Evolutionary conservation across 2,329 filamentous ascomycete genomes (phyloP).

Genomic region (Canariomyces notabilis): DNA sequence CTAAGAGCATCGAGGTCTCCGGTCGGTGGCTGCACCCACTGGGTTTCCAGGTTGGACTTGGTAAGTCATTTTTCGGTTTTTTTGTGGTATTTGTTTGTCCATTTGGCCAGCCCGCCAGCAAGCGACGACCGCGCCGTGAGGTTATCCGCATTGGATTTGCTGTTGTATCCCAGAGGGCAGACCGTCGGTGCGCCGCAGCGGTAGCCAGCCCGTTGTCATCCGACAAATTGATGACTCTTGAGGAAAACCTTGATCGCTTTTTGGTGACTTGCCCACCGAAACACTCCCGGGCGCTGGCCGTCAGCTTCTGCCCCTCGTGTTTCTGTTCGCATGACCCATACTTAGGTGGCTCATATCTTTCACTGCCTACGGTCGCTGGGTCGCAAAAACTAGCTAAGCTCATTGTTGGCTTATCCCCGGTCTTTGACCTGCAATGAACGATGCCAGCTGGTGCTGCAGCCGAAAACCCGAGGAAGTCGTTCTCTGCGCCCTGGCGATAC

Average conservation of each 20-base stretch:
- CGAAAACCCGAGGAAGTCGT: slow-evolving; percentile 5
- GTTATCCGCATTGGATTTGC: slow-evolving; percentile 2
- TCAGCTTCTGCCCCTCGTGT: slow-evolving; percentile 9
- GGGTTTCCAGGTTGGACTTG: slow-evolving; percentile 7
- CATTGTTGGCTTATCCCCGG: not conserved
- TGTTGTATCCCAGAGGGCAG: not conserved
- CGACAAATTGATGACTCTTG: slow-evolving; percentile 15
- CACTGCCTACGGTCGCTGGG: slow-evolving; percentile 4
- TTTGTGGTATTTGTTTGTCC: slow-evolving; percentile 10
- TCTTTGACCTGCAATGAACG: slow-evolving; percentile 2
- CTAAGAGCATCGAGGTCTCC: too few species aligned
- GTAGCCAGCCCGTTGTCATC: slow-evolving; percentile 10
- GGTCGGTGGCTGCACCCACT: not conserved
- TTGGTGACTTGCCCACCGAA: slow-evolving; percentile 18
- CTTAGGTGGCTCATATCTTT: slow-evolving; percentile 16
- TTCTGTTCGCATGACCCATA: slow-evolving; percentile 15
- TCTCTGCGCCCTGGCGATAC: slow-evolving; percentile 8
- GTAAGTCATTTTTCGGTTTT: slow-evolving; percentile 9
- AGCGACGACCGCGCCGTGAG: not conserved
- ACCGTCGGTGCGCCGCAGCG: slow-evolving; percentile 12
- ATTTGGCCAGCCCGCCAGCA: slow-evolving; percentile 2
- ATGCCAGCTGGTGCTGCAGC: not conserved
- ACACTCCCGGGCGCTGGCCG: slow-evolving; percentile 13
- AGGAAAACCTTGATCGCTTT: slow-evolving; percentile 16
- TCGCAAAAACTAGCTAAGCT: slow-evolving; percentile 6